Evolutionary conservation across 2,329 filamentous ascomycete species (phyloP).

Genomic region (Coniosporium tulheliwenetii): DNA sequence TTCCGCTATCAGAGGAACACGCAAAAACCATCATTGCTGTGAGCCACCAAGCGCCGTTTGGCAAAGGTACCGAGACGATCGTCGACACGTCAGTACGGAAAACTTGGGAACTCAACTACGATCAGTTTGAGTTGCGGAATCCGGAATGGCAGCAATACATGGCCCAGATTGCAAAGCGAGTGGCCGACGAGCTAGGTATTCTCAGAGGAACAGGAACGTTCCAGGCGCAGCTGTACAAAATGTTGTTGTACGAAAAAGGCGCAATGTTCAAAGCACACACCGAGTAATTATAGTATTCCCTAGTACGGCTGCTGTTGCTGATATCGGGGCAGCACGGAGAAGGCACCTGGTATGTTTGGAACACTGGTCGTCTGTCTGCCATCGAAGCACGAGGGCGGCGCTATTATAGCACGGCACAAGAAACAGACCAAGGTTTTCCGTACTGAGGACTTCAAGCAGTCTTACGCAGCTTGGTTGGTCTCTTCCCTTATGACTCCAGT

Average conservation of each 20-base stretch:
- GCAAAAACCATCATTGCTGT: conserved; percentile 5
- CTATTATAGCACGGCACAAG: conserved; percentile 4
- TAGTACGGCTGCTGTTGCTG: background rate
- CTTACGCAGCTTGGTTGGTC: conserved; percentile 1
- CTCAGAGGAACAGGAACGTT: background rate
- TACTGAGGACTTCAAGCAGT: background rate
- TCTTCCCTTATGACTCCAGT: background rate
- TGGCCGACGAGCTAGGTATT: conserved; percentile 5
- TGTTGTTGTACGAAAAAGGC: conserved; percentile 9
- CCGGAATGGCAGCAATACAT: conserved; percentile 9
- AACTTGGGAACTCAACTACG: conserved; percentile 15
- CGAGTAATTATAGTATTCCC: conserved; percentile 1
- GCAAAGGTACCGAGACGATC: conserved; percentile 14
- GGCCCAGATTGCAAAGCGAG: conserved; percentile 4
- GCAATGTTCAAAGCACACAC: conserved; percentile 10
- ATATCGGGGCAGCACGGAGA: conserved; percentile 4
- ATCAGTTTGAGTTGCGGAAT: conserved; percentile 10
- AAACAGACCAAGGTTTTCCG: conserved; percentile 1
- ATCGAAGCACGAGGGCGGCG: conserved; percentile 7
- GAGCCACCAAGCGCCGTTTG: conserved; percentile 14
- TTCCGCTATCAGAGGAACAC: conserved; percentile 1
- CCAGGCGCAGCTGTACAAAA: conserved; percentile 8
- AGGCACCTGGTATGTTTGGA: conserved; percentile 9
- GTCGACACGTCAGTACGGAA: conserved; percentile 13
- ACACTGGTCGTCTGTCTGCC: conserved; percentile 9